Evolutionary conservation across 2,329 filamentous ascomycete species (phyloP).

Genomic region (Metarhizium guizhouense): DNA sequence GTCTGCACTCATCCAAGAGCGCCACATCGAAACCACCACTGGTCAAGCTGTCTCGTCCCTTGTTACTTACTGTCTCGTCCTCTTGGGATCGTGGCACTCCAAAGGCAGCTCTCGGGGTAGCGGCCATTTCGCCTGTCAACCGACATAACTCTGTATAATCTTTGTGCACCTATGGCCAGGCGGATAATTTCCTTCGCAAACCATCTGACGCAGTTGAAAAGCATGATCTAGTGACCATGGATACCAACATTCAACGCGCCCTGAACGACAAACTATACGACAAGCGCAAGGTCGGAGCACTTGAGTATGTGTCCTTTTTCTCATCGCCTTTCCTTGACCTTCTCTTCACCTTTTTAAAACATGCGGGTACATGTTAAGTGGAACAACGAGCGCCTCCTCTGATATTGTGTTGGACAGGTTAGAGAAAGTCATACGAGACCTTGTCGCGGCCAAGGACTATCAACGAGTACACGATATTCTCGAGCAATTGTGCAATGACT

Average conservation of each 20-base stretch:
- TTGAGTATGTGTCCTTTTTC: conserved; percentile 60
- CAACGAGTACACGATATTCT: conserved; percentile 79
- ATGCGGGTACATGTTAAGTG: not conserved
- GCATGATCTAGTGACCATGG: conserved; percentile 50
- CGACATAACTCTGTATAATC: not conserved
- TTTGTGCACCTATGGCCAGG: not conserved
- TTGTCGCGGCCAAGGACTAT: conserved; percentile 67
- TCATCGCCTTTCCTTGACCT: not conserved
- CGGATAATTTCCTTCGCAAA: not conserved
- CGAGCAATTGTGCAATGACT: conserved; percentile 94
- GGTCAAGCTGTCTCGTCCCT: not conserved
- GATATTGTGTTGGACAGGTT: conserved; percentile 46
- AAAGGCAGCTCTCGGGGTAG: not conserved
- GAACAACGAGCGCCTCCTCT: conserved; percentile 3
- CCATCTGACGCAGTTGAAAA: not conserved
- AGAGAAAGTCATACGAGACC: conserved; percentile 82
- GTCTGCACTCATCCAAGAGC: not conserved
- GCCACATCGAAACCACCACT: not conserved
- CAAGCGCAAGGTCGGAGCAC: conserved; percentile 89
- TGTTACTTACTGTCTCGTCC: not conserved
- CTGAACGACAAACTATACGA: conserved; percentile 99
- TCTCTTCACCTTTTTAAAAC: not conserved
- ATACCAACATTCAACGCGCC: conserved; percentile 78
- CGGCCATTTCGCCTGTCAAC: not conserved
- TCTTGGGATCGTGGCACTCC: not conserved